Conservation (phyloP, 495 filamentous ascomycete genomes). For the Penicillium odoratum region DNA sequence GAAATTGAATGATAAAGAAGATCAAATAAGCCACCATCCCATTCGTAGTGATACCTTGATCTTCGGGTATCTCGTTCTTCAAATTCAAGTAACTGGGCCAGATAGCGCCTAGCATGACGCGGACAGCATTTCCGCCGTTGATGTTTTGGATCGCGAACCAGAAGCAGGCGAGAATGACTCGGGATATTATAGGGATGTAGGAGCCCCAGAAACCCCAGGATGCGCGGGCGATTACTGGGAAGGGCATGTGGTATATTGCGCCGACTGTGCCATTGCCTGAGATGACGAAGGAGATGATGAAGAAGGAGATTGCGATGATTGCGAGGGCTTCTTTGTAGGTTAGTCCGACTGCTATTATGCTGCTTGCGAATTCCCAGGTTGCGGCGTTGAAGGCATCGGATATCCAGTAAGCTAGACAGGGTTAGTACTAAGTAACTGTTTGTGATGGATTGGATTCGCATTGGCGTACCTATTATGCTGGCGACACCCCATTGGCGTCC, state of each 20-base stretch:
- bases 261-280: slow-evolving; percentile 64
- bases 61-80: slow-evolving; percentile 53
- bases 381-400: slow-evolving; percentile 62
- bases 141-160: slow-evolving; percentile 72
- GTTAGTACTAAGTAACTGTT: neutral
- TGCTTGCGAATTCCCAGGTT: slow-evolving; percentile 61
- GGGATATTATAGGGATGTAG: slow-evolving; percentile 66
- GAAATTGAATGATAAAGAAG: slow-evolving; percentile 50
- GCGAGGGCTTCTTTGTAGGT: slow-evolving; percentile 61
- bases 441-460: neutral
- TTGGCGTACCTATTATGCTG: slow-evolving; percentile 38
- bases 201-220: slow-evolving; percentile 70
- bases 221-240: slow-evolving; percentile 66
- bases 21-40: slow-evolving; percentile 66
- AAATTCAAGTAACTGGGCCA: slow-evolving; percentile 62
- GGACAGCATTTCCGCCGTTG: slow-evolving; percentile 64
- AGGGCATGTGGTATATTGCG: slow-evolving; percentile 63
- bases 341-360: slow-evolving; percentile 63
- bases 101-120: slow-evolving; percentile 67
- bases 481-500: slow-evolving; percentile 45
- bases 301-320: slow-evolving; percentile 61
- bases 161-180: slow-evolving; percentile 68
- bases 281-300: slow-evolving; percentile 63
- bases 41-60: slow-evolving; percentile 62
- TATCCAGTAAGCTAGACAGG: slow-evolving; percentile 58